Evolutionary conservation across 164 flowering plant genomes (phyloP).

Genomic region (Warburgia ugandensis): DNA sequence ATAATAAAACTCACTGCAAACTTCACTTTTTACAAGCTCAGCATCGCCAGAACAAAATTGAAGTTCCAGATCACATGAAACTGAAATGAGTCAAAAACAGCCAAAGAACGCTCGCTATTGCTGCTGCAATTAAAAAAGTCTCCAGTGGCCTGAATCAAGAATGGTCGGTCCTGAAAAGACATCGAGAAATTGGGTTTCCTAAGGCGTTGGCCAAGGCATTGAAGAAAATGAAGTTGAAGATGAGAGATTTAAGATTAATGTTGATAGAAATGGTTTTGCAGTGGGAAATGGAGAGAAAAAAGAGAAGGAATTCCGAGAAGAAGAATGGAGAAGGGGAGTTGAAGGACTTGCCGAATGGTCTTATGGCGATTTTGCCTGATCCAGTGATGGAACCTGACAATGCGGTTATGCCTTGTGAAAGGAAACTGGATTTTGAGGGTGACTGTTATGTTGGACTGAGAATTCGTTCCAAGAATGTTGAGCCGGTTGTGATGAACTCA

Average conservation of each 20-base stretch:
- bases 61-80: constrained; percentile 54
- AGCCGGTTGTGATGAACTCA: constrained; percentile 46
- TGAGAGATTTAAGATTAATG: too few species aligned
- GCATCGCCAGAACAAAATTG: constrained; percentile 39
- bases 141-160: too few species aligned
- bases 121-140: too few species aligned
- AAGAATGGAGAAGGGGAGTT: neutral
- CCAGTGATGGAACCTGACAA: constrained; percentile 13
- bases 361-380: constrained; percentile 54
- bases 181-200: too few species aligned
- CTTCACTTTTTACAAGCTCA: constrained; percentile 48
- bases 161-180: too few species aligned
- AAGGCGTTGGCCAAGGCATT: constrained; percentile 28
- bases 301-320: constrained; percentile 17
- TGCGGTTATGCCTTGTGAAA: constrained; percentile 31
- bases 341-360: constrained; percentile 64
- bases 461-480: constrained; percentile 77
- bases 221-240: constrained; percentile 42
- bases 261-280: constrained; percentile 48
- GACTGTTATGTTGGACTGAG: constrained; percentile 23
- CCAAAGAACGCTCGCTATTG: neutral
- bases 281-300: constrained; percentile 57
- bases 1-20: too few species aligned
- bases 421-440: constrained; percentile 40
- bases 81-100: constrained; percentile 21